These are phyloP conservation scores for Pythium guiyangense DNA, from an alignment of 352 stramenopile species.

Conservation along the genomic window DNA sequence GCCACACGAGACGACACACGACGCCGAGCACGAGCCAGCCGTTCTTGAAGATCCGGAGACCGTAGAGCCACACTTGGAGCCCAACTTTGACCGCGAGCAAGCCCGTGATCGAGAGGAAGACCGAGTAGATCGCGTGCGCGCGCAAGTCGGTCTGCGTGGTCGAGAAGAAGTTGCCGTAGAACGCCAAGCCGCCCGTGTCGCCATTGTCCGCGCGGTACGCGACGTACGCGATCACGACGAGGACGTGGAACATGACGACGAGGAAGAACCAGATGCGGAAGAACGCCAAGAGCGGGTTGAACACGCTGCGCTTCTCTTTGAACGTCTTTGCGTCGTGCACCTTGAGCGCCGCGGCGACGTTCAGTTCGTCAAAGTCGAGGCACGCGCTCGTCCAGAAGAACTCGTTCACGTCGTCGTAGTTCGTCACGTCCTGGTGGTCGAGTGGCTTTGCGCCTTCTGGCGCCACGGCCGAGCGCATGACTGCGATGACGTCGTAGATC, in stretches of 20 bases:
- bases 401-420: conserved; percentile 89
- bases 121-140: conserved; percentile 63
- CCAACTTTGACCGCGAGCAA: conserved; percentile 64
- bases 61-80: conserved; percentile 75
- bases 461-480: conserved; percentile 54
- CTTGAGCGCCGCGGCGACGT: conserved; percentile 54
- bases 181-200: conserved; percentile 34
- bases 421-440: conserved; percentile 81
- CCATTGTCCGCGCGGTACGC: conserved; percentile 59
- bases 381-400: conserved; percentile 79
- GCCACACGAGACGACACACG: conserved; percentile 67
- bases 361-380: conserved; percentile 64
- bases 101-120: conserved; percentile 56
- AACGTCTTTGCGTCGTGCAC: conserved; percentile 79
- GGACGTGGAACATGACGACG: conserved; percentile 61
- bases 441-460: conserved; percentile 36
- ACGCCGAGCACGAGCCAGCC: conserved; percentile 52
- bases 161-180: conserved; percentile 64
- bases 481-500: conserved; percentile 72
- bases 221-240: conserved; percentile 67
- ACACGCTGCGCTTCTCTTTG: conserved; percentile 83
- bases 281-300: conserved; percentile 80
- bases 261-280: conserved; percentile 85
- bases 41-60: conserved; percentile 60
- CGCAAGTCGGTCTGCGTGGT: conserved; percentile 48